These are phyloP conservation scores for Keqinozyma sinolaborantium DNA, from an alignment of 1,139 yeast genomes.

Conservation along the genomic window DNA sequence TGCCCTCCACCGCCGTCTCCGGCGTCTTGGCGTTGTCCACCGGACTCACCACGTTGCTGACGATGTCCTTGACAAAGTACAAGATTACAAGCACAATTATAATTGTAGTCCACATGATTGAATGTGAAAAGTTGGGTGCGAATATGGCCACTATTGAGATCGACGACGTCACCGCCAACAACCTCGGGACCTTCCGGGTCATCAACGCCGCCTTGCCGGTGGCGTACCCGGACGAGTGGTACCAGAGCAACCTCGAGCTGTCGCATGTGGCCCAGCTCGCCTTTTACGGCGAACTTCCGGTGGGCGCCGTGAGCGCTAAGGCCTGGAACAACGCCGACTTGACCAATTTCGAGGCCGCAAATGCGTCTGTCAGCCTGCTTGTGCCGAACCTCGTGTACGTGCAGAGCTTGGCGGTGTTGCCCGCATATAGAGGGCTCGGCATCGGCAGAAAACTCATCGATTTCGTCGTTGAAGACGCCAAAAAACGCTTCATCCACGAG, in stretches of 20 bases:
- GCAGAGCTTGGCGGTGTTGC: slow-evolving; percentile 63
- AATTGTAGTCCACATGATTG: slow-evolving; percentile 21
- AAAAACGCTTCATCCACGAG: slow-evolving; percentile 50
- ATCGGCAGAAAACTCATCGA: slow-evolving; percentile 59
- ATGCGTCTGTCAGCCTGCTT: slow-evolving; percentile 25
- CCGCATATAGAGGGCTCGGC: slow-evolving; percentile 56
- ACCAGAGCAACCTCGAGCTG: slow-evolving; percentile 31
- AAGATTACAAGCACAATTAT: slow-evolving; percentile 19
- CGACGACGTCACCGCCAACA: slow-evolving; percentile 55
- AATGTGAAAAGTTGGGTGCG: slow-evolving; percentile 14
- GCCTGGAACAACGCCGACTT: slow-evolving; percentile 30
- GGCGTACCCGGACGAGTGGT: slow-evolving; percentile 42
- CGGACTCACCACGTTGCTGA: slow-evolving; percentile 15
- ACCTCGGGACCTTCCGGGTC: slow-evolving; percentile 49
- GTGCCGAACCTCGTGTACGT: slow-evolving; percentile 56
- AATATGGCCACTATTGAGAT: slow-evolving; percentile 34
- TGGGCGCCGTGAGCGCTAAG: slow-evolving; percentile 64
- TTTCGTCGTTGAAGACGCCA: slow-evolving; percentile 53
- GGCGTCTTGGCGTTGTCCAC: slow-evolving; percentile 16
- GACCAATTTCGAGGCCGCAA: slow-evolving; percentile 18
- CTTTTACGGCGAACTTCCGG: slow-evolving; percentile 63
- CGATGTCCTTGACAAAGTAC: slow-evolving; percentile 19
- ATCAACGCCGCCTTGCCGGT: slow-evolving; percentile 46
- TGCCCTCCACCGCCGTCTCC: slow-evolving; percentile 71
- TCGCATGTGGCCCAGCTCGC: slow-evolving; percentile 42